These are phyloP conservation scores for Tylopilus cervinicoccineus DNA, from an alignment of 768 basidiomycete genomes.

Conservation along the genomic window DNA sequence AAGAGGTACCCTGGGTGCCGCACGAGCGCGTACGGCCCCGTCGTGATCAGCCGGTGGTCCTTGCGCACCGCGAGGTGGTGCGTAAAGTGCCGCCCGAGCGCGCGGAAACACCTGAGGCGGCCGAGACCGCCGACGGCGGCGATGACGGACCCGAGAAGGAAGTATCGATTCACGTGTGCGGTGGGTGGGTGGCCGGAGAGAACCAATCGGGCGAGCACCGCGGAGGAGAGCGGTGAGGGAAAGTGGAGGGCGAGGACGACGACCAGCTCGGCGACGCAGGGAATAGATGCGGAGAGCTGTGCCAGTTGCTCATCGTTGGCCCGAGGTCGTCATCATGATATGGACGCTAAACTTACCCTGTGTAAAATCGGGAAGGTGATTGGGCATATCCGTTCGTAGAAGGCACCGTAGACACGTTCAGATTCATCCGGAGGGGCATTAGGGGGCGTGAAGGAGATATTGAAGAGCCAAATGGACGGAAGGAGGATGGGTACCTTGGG, in stretches of 20 bases:
- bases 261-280: constrained; percentile 25
- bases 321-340: no score
- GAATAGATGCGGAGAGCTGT: constrained; percentile 26
- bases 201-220: constrained; percentile 17
- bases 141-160: constrained; percentile 29
- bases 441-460: constrained; percentile 23
- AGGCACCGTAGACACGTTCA: constrained; percentile 15
- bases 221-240: constrained; percentile 20
- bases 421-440: constrained; percentile 17
- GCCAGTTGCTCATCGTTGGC: background rate
- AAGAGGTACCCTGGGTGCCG: constrained; percentile 36
- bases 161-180: constrained; percentile 20
- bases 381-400: constrained; percentile 25
- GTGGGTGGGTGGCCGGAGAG: constrained; percentile 19
- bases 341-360: constrained; percentile 13
- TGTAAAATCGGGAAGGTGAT: constrained; percentile 19
- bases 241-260: constrained; percentile 17
- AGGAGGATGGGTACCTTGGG: constrained; percentile 22
- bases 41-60: constrained; percentile 29
- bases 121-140: constrained; percentile 29
- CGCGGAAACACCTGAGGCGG: constrained; percentile 35
- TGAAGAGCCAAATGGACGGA: constrained; percentile 27
- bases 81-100: constrained; percentile 34
- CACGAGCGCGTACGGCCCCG: constrained; percentile 34
- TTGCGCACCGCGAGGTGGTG: constrained; percentile 31